Base-by-base conservation (phyloP, 345 rosid species). In the Rhizophora mangle region DNA sequence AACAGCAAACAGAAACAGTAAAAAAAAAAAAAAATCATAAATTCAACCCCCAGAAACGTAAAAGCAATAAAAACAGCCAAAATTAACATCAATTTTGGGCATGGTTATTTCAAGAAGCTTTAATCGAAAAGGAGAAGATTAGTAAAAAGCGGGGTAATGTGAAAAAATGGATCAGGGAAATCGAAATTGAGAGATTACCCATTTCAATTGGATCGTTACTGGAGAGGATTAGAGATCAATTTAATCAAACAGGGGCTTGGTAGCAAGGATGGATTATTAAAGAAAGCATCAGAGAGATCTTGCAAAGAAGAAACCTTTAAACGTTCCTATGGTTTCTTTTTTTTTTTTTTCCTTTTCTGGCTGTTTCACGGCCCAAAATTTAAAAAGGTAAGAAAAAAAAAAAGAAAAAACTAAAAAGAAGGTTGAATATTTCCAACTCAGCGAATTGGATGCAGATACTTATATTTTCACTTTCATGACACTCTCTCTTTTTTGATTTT, bases 141-240 rank as follows among this genome's bases (percentile, higher is more conserved):
- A 52, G 65, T 15, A 65, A 32, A 7, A 39, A 47, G 47, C 63
- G 51, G 22, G 58, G 56, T 10, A 8, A 49, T 3, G 3, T 49
- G 18, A 31, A 9, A 56, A 15, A 77, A 72, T 62, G 51, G 47
- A 73, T 62, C 67, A 51, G 63, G 24, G 18, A 62, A 26, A 68
- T 54, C 37, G 70, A 60, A 32, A 72, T 64, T 54, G 68, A 73
- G 51, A 54, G 58, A 52, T 24, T 66, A 74, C 78, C 74, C 78
- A 82, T 82, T 39, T 47, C 43, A 57, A 36, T 58, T 66, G 51
- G 76, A 70, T 75, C 62, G 53, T 22, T 19, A 37, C n/a, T 27
- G 10, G 55, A 47, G 60, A 64, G 10, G 37, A 60, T 27, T n/a
- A 59, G 9, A 68, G 49, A 34, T 63, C 53, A 68, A 69, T n/a